Evolutionary conservation across 352 stramenopile species (phyloP), one percentile per base, ranked within the genome.

Genomic region (Pythium chondricola): DNA sequence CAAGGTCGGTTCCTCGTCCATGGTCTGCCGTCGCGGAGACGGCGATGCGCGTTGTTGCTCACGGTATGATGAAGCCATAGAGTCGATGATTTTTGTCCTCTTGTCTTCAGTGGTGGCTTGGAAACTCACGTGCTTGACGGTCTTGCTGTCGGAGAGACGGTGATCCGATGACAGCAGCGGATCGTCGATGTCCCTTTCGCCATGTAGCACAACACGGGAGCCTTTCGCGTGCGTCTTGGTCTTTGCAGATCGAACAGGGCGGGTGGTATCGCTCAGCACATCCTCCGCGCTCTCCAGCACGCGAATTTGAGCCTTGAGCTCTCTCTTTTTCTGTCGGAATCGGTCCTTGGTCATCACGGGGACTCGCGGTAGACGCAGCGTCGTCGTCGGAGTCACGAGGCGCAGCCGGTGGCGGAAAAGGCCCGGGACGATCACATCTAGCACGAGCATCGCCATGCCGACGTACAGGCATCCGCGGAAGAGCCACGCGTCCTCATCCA

Each of bases 381-480:
- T 33, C 11, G 18, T 37, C 22, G 41, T 47, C 2, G 71, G 74
- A 18, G 78, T 48, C 44, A 72, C 48, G 9, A 88, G 47, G 9
- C 64, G 68, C 48, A 85, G 53, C n/a, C 69, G 72, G n/a, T 66
- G 70, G 3, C 71, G 60, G 39, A 83, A 79, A 10, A 87, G 25
- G 36, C 72, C 53, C 31, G 75, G 75, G 24, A 84, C 46, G 20
- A 73, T 24, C 6, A 85, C 43, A 55, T 87, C 71, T 8, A 82
- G 37, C 6, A 74, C 17, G 26, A 87, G 45, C 26, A 85, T 64
- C 17, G 78, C 25, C 8, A 77, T 40, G 2, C 75, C 75, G 42
- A 81, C 77, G 39, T 69, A 76, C 22, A 88, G 56, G 60, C 72
- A 88, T 25, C 67, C 35, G 45, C 63, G 68, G 43, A 85, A 79